Base-by-base conservation (phyloP, 1,139 yeast species). In the Kodamaea sp. region DNA sequence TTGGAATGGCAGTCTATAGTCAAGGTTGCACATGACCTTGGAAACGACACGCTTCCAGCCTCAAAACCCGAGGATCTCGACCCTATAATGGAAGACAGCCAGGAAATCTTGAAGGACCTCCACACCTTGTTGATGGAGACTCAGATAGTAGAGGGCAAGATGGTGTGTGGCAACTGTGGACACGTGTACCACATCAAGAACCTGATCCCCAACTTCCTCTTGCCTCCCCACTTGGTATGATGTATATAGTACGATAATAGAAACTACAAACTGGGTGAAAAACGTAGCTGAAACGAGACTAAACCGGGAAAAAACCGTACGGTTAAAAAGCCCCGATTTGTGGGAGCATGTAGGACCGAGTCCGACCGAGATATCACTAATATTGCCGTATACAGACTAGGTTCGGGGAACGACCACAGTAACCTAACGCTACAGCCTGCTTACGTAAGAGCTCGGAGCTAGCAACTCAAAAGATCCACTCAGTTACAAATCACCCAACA, bases 171-270 rank as follows among this genome's bases (percentile, higher is more conserved):
- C 19, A 83, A 82, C 61, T 92, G 99, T 59, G 81, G 78, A 2
- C 97, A 92, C 58, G 70, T 85, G 11, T 94, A 90, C 63, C 79
- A 83, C 63, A 86, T 92, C 63, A 90, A 90, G 63, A 90, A 89
- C 68, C 80, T 92, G 38, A 89, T 92, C 50, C 97, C 99, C 31
- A 92, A 92, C 70, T 86, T 92, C 61, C 69, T 92, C 42, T 74
- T 92, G 34, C 97, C 98, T 28, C 97, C 98, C 13, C 97, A 92
- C 59, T 72, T 92, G 49, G n/a, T n/a, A n/a, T n/a, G n/a, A n/a
- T n/a, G n/a, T n/a, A n/a, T n/a, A n/a, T n/a, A n/a, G n/a, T n/a
- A n/a, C n/a, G n/a, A n/a, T n/a, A n/a, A n/a, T n/a, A 18, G 21
- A 18, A 18, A 9, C 21, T 18, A 9, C 6, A 18, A 18, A 18